A percentile compares a stretch with the other conserved stretches of the same genome.
Evolutionary conservation across 78 protist species (phyloP).

Genomic region (Andalucia godoyi): DNA sequence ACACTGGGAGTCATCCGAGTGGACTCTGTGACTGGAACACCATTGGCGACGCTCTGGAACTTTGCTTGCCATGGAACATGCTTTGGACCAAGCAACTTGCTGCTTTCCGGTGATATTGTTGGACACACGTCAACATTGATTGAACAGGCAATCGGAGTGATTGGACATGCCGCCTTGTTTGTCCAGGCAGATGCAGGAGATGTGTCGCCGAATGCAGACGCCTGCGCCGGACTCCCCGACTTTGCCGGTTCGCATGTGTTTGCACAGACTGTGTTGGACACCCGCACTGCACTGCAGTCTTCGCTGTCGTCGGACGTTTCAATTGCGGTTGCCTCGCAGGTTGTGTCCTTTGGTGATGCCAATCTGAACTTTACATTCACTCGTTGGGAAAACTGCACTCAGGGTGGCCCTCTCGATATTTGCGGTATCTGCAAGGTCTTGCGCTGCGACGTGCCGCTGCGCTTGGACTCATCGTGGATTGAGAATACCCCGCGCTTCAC

Average conservation of each 20-base stretch:
- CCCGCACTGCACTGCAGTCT: not conserved
- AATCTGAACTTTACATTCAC: conserved; percentile 3
- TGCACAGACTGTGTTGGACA: not conserved
- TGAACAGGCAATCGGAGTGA: not conserved
- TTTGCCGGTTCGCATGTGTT: not conserved
- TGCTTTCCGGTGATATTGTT: not conserved
- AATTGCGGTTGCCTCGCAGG: not conserved
- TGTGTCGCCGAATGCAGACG: not conserved
- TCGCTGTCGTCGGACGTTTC: not conserved
- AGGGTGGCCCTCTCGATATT: not conserved
- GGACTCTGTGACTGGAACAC: not conserved
- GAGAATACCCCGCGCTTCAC: not conserved
- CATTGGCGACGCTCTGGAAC: conserved; percentile 4
- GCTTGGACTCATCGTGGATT: not conserved
- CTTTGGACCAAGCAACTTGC: conserved; percentile 4
- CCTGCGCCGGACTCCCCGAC: not conserved
- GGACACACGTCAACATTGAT: not conserved
- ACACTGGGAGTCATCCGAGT: conserved; percentile 7
- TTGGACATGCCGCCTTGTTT: not conserved
- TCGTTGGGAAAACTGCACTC: not conserved
- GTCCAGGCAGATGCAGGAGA: conserved; percentile 14
- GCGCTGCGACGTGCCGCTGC: not conserved
- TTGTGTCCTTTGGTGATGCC: not conserved
- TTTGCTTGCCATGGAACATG: conserved; percentile 4
- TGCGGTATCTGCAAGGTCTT: conserved; percentile 1